Conservation (phyloP, 371 early-diverging fungal genomes). For the Actinomucor elegans region DNA sequence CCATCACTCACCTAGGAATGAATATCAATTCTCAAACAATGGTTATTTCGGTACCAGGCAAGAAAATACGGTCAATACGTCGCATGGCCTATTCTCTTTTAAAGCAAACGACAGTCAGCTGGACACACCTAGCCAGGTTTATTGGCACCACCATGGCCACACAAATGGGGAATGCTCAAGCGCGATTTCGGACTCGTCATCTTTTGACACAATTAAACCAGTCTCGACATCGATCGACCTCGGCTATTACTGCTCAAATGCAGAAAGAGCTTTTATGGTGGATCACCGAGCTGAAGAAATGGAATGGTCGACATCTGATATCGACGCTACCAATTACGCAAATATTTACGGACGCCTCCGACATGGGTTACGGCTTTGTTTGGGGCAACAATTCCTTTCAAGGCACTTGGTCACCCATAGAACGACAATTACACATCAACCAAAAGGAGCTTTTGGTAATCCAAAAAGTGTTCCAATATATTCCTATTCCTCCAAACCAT, state of each 20-base stretch:
- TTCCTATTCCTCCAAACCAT: not conserved
- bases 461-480: not conserved
- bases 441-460: not conserved
- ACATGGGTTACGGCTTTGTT: too few species aligned
- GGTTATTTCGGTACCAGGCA: not conserved
- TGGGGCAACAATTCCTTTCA: too few species aligned
- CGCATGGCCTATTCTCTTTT: not conserved
- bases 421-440: too few species aligned
- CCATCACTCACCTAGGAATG: constrained; percentile 12
- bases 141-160: not conserved
- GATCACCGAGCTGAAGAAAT: not conserved
- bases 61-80: constrained; percentile 21
- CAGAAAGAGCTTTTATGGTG: constrained; percentile 11
- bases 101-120: too few species aligned
- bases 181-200: constrained; percentile 10
- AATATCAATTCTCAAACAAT: not conserved
- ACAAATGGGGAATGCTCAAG: constrained; percentile 11
- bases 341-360: too few species aligned
- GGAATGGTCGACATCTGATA: constrained; percentile 11
- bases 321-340: constrained; percentile 12
- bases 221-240: too few species aligned
- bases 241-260: constrained; percentile 2
- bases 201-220: not conserved
- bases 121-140: not conserved
- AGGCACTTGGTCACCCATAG: too few species aligned